phyloP scores from a whole-genome alignment of 768 basidiomycete species.

The Kwoniella mangroviensis region DNA sequence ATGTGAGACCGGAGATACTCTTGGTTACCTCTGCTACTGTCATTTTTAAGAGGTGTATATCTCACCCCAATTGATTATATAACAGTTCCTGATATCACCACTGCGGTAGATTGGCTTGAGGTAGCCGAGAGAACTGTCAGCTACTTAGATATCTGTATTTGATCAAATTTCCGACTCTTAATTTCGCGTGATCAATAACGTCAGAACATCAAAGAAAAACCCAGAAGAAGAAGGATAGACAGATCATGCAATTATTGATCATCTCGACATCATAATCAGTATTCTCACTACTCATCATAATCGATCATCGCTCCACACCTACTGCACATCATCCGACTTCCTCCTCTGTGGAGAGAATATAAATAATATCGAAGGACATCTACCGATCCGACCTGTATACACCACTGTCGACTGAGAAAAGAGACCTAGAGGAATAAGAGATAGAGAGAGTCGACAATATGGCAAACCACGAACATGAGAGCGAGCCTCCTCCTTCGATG shows the following conservation, averaged over 20 bases:
- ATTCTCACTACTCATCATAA: background rate
- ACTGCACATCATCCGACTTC: background rate
- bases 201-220: background rate
- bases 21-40: too few species aligned
- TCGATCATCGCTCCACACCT: background rate
- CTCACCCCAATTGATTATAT: too few species aligned
- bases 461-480: background rate
- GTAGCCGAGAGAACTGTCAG: too few species aligned
- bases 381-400: too few species aligned
- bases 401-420: too few species aligned
- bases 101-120: background rate
- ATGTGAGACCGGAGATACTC: too few species aligned
- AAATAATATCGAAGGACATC: too few species aligned
- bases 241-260: conserved; percentile 3
- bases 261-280: conserved; percentile 1
- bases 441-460: background rate
- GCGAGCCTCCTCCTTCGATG: background rate
- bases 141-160: background rate
- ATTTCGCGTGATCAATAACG: conserved; percentile 12
- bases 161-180: background rate
- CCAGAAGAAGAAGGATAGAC: background rate
- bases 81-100: background rate
- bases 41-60: too few species aligned
- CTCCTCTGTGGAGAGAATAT: background rate
- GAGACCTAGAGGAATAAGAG: background rate